Base-by-base conservation (phyloP, 179 eudicot species). In the Heliamphora pulchella region DNA sequence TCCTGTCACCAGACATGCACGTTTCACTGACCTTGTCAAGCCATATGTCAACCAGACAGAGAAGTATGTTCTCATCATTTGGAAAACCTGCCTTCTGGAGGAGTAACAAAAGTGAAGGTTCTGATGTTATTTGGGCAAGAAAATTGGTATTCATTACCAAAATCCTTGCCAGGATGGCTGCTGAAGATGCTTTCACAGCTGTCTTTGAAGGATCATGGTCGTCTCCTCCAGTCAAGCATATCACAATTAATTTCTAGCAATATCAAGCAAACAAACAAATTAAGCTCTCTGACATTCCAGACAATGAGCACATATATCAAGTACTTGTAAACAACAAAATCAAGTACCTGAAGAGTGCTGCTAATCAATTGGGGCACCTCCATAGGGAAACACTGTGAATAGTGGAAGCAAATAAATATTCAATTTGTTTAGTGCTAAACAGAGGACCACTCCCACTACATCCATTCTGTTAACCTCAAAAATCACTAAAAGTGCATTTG, bases 21-120 rank as follows among this genome's bases (percentile, higher is more conserved):
- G n/a, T 71, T 80, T 65, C 58, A 83, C 86, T 87, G 70, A 96
- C 99, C 97, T 96, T 94, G 82, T 96, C 99, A 74, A 96, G 91
- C 99, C 99, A 96, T 71, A 89, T 80, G 73, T 96, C 99, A 86
- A 92, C 94, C 80, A 96, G 90, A 86, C 94, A 92, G 77, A 96
- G 96, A 83, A 96, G 98, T 76, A 96, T 76, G 81, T 90, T 96
- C 78, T 96, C 97, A 68, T 94, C 98, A 66, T 59, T 83, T 31
- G 94, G 87, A 84, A 94, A 88, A 57, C 99, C 99, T 18, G 89
- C 86, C 72, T 86, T 87, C 82, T 92, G 99, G 68, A 96, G 97
- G 61, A 87, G 86, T 78, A 82, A 78, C 80, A 88, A 72, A 46
- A 94, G 87, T 48, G 92, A 85, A 79, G 91, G 86, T 22, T 96